Evolutionary conservation across 192 early-diverging fungal species (phyloP), one percentile per base, ranked within the genome.

Genomic region (Pilobolus umbonatus): DNA sequence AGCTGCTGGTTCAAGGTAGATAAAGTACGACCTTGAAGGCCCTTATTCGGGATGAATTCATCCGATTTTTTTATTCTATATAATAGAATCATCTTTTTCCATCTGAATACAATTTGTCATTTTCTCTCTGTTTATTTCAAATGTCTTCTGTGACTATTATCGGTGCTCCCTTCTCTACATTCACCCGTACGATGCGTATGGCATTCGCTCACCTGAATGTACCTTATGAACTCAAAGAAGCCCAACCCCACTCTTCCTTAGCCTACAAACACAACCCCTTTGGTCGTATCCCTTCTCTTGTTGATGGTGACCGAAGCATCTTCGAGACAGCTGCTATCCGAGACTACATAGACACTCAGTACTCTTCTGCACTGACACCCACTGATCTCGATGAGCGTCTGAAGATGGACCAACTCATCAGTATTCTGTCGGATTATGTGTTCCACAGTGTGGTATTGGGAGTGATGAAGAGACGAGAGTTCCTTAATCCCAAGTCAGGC

Each of bases 161-260:
- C 14, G 71, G 71, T 31, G 54, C 45, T 22, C 39, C 44, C 46
- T 12, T 73, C 5, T 73, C 71, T 7, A 73, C 71, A 7, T 73
- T 60, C 39, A 65, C 67, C 2, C 61, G 71, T 8, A 68, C 67
- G 2, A 68, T 73, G 4, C 71, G 61, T 28, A 60, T 73, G 57
- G 71, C 52, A 8, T 55, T 73, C 22, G 43, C 64, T 15, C 34
- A 60, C 21, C 36, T 68, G 26, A 40, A 55, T 10, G 50, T 64
- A 6, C 38, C 61, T 28, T 73, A 68, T 56, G 55, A 52, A 22
- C 44, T 55, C 17, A 19, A 49, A n/a, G 31, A 51, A 5, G 29
- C 65, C 1, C 12, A 47, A 1, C 67, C 67, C 6, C 71, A 68
- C 28, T 42, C 31, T 14, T 10, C 55, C 3, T n/a, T 46, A 6